Base-by-base conservation (phyloP, 2,329 filamentous ascomycete genomes). In the Penicillium frequentans region DNA sequence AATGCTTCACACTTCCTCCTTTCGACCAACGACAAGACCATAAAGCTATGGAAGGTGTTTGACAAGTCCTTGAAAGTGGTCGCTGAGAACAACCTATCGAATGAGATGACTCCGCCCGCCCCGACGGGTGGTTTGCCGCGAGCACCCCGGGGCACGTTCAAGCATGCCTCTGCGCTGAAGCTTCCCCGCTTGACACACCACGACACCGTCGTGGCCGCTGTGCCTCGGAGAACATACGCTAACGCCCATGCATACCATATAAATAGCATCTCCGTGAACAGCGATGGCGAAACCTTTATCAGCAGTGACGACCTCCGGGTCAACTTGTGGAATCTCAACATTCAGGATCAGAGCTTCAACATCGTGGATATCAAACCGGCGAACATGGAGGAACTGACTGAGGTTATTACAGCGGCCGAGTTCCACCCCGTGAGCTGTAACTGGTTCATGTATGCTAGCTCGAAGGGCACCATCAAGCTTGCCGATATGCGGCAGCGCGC, bases 231-330 rank as follows among this genome's bases (percentile, higher is more conserved):
- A 78, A 97, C 93, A 39, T 99, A 98, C 75, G 93, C 95, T 67
- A 99, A 99, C 73, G 95, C 95, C 51, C 95, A 99, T 75, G 95
- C 95, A 65, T 99, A 99, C 75, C 95, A 99, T 78, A 98, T 99
- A 85, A 99, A 99, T 82, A 98, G 95, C 82, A 99, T 99, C 76
- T 98, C 95, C n/a, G 95, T 98, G 70, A 99, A 99, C 82, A 98
- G 93, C 73, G 95, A 99, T 75, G 95, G 93, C 56, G 95, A 99
- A 81, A 99, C 95, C 0, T 99, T 98, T 77, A 97, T 99, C 79
- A 97, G 93, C 81, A 97, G 93, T 73, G 95, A 99, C 73, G 95
- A 99, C 74, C 81, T 99, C 62, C 89, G 95, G 62, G 96, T 99
- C 82, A 99, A 99, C 76, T 82, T 99, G 55, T 99, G 95, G 95